Percentiles rank a stretch among this genome's conserved stretches.
phyloP scores from a whole-genome alignment of 441 rosid genomes.

The Sinapis alba region DNA sequence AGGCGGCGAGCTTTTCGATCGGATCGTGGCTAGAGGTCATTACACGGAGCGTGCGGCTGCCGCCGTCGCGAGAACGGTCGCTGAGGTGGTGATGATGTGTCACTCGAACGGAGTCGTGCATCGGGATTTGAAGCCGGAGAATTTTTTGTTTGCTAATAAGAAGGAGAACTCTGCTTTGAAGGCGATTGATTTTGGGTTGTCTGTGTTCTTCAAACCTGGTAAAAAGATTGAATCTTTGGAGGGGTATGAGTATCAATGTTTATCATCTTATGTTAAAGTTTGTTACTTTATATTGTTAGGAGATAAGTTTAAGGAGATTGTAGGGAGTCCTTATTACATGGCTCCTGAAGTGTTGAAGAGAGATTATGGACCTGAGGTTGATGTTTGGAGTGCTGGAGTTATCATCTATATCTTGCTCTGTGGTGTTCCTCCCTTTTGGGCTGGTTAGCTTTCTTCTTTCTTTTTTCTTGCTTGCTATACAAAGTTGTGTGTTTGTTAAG shows the following conservation, averaged over 20 bases:
- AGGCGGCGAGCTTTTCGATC: constrained; percentile 93
- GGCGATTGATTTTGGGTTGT: constrained; percentile 92
- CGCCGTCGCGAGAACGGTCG: constrained; percentile 68
- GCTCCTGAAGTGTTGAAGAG: constrained; percentile 94
- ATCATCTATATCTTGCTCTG: constrained; percentile 85
- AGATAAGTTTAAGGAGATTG: constrained; percentile 85
- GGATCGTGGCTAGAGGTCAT: constrained; percentile 96
- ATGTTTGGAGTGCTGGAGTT: constrained; percentile 96
- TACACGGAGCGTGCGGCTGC: constrained; percentile 96
- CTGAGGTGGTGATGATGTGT: constrained; percentile 93
- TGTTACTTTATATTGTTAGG: constrained; percentile 44
- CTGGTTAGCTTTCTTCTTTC: constrained; percentile 49
- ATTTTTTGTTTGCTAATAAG: constrained; percentile 85
- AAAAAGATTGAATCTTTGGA: background rate
- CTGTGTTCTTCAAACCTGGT: constrained; percentile 76
- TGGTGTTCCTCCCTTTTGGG: constrained; percentile 99
- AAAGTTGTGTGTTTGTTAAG: constrained; percentile 6
- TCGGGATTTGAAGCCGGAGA: constrained; percentile 95
- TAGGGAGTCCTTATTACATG: constrained; percentile 98
- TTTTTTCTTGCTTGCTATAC: background rate
- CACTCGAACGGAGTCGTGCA: constrained; percentile 91
- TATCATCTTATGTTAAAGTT: background rate
- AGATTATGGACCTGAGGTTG: constrained; percentile 92
- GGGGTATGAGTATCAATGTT: background rate
- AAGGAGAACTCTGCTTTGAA: constrained; percentile 80